Evolutionary conservation across 345 rosid genomes (phyloP).

Genomic region (Rhodamnia rubescens): DNA sequence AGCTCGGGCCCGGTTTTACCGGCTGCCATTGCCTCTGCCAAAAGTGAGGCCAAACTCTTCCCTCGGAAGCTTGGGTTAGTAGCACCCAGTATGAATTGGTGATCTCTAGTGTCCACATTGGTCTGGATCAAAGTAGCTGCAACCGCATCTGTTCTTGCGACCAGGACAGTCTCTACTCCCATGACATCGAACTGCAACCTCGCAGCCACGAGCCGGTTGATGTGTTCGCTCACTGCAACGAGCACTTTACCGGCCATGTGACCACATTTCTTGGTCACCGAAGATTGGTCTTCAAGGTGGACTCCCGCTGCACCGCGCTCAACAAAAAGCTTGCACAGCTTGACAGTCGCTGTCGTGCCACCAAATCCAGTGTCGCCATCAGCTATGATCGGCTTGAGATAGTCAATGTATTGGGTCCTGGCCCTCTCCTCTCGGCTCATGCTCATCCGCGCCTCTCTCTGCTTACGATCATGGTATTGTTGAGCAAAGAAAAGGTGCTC

Average conservation of each 20-base stretch:
- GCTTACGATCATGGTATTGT: conserved; percentile 92
- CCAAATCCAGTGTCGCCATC: conserved; percentile 98
- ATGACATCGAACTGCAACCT: conserved; percentile 90
- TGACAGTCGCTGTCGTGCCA: conserved; percentile 86
- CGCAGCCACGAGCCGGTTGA: conserved; percentile 87
- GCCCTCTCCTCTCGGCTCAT: conserved; percentile 78
- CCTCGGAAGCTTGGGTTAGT: conserved; percentile 71
- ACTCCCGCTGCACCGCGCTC: conserved; percentile 97
- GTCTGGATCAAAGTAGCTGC: conserved; percentile 80
- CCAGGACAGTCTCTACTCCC: conserved; percentile 89
- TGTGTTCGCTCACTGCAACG: conserved; percentile 83
- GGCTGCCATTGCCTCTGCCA: conserved; percentile 66
- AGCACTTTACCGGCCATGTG: conserved; percentile 98
- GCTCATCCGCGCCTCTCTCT: conserved; percentile 87
- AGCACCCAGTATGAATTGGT: conserved; percentile 84
- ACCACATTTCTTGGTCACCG: conserved; percentile 90
- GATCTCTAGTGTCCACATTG: conserved; percentile 78
- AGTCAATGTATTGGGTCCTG: conserved; percentile 74
- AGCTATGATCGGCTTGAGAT: conserved; percentile 89
- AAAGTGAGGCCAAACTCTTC: conserved; percentile 44
- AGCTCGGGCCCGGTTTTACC: conserved; percentile 71
- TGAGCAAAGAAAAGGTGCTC: conserved; percentile 92
- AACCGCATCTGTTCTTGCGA: conserved; percentile 89
- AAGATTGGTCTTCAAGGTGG: conserved; percentile 91
- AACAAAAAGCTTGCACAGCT: conserved; percentile 89